phyloP scores from a whole-genome alignment of 202 grass and related monocot genomes.

The Brachypodium distachyon region DNA sequence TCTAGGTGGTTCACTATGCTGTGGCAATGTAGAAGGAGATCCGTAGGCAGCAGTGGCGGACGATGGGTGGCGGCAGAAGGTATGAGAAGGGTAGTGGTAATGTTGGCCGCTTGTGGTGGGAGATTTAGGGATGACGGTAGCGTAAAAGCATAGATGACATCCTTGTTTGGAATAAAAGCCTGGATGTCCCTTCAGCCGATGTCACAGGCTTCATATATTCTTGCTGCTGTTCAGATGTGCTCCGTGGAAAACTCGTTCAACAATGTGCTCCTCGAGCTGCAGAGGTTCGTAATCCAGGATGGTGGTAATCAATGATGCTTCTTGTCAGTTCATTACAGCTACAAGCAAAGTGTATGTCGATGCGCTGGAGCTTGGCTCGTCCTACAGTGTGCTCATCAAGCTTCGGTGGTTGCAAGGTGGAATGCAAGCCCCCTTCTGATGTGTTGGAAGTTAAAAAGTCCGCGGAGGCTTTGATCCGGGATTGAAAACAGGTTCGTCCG shows the following conservation, averaged over 20 bases:
- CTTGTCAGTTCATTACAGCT: background rate
- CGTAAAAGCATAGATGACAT: background rate
- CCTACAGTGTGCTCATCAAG: no score
- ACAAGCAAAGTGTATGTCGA: no score
- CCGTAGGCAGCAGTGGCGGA: background rate
- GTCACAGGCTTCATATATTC: background rate
- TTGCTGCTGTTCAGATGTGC: background rate
- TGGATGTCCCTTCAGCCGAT: background rate
- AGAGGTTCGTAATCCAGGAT: background rate
- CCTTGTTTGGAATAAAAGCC: background rate
- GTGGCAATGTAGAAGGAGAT: background rate
- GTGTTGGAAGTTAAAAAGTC: no score
- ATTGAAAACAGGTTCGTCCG: no score
- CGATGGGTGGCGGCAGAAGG: background rate
- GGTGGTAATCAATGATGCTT: background rate
- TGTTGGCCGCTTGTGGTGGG: background rate
- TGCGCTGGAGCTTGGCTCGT: no score
- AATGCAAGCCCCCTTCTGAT: no score
- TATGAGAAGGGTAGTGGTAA: background rate
- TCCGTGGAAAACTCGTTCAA: background rate
- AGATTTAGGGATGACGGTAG: no score
- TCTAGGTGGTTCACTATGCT: background rate
- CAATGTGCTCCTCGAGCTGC: background rate
- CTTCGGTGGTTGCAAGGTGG: no score
- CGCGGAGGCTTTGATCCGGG: no score